phyloP scores from a whole-genome alignment of 495 filamentous ascomycete species.

The Trypethelium eluteriae region DNA sequence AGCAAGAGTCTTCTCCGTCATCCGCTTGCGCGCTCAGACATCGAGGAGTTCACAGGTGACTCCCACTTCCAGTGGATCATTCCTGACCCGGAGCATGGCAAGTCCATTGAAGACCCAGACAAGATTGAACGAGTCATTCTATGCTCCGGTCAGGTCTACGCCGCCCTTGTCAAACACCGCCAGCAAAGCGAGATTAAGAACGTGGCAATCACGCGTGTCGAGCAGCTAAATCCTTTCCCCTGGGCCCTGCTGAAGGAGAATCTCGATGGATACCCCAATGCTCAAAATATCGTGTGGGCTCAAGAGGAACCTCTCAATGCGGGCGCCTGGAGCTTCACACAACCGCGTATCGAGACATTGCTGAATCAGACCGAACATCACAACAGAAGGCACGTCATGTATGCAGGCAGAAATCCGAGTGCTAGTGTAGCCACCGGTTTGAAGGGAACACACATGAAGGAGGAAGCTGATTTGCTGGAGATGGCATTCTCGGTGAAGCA shows the following conservation, averaged over 20 bases:
- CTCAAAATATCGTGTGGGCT: conserved; percentile 89
- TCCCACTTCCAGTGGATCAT: conserved; percentile 96
- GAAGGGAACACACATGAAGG: conserved; percentile 82
- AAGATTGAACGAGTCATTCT: conserved; percentile 91
- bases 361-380: conserved; percentile 87
- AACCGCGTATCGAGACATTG: conserved; percentile 92
- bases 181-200: conserved; percentile 73
- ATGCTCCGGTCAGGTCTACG: conserved; percentile 92
- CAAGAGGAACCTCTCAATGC: conserved; percentile 98
- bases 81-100: conserved; percentile 71
- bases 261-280: conserved; percentile 90
- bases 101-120: conserved; percentile 64
- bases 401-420: conserved; percentile 84
- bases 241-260: conserved; percentile 95
- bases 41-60: conserved; percentile 83
- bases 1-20: conserved; percentile 90
- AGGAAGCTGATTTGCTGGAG: conserved; percentile 84
- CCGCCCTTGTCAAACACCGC: conserved; percentile 83
- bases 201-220: conserved; percentile 86
- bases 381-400: conserved; percentile 89
- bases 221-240: conserved; percentile 97
- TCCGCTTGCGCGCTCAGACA: conserved; percentile 75
- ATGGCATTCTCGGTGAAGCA: conserved; percentile 61
- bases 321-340: conserved; percentile 87
- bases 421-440: conserved; percentile 88